A percentile compares a stretch with the other conserved stretches of the same genome.
Evolutionary conservation across 106 monocot species (phyloP).

Genomic region (Posidonia australis): DNA sequence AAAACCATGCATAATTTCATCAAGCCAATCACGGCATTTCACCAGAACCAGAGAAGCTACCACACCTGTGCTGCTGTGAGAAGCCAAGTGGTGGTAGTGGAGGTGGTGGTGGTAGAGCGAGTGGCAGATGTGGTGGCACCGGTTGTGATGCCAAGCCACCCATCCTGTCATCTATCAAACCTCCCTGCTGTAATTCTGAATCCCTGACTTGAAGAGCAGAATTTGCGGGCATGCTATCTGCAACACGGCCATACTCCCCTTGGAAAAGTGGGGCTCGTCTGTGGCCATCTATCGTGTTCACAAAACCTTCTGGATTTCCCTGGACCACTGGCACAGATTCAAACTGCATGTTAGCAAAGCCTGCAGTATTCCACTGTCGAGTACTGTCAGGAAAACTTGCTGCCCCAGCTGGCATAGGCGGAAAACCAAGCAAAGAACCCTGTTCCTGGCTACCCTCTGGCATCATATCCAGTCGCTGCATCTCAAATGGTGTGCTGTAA

Average conservation of each 20-base stretch:
- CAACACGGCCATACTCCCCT: constrained; percentile 24
- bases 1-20: background rate
- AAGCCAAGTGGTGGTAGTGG: constrained; percentile 6
- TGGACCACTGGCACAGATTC: constrained; percentile 26
- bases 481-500: constrained; percentile 31
- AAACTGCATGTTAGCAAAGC: constrained; percentile 34
- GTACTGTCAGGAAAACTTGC: constrained; percentile 29
- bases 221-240: constrained; percentile 19
- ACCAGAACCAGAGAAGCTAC: constrained; percentile 1
- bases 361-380: constrained; percentile 44
- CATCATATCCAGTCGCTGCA: constrained; percentile 18
- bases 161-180: constrained; percentile 9
- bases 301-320: constrained; percentile 35
- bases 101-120: constrained; percentile 28
- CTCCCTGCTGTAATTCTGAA: constrained; percentile 25
- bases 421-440: constrained; percentile 43
- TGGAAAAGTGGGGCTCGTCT: constrained; percentile 33
- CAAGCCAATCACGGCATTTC: background rate
- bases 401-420: constrained; percentile 13
- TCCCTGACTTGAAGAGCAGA: constrained; percentile 21
- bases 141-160: constrained; percentile 12
- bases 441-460: constrained; percentile 32
- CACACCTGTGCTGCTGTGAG: background rate
- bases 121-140: constrained; percentile 11
- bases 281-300: constrained; percentile 25